Percentiles rank a stretch among this genome's conserved stretches.
phyloP scores from a whole-genome alignment of 2,329 filamentous ascomycete genomes.

The Ophiostoma novo-ulmi region DNA sequence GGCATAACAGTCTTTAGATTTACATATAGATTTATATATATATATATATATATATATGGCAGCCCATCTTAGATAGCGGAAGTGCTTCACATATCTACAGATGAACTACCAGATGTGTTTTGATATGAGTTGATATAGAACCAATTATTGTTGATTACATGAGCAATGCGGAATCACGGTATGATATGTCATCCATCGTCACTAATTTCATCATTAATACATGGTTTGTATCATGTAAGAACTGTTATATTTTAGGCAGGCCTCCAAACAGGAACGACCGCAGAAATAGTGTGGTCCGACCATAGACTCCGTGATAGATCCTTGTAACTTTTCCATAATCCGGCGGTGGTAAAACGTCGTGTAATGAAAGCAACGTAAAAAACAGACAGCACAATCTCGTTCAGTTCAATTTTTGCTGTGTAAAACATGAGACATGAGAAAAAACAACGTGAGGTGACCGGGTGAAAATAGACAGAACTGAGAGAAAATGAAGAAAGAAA shows the following conservation, averaged over 20 bases:
- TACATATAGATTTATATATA: not conserved
- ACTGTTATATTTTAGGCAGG: constrained; percentile 19
- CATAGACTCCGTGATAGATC: constrained; percentile 28
- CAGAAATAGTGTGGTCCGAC: constrained; percentile 21
- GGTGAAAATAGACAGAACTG: constrained; percentile 22
- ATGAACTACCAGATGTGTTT: not conserved
- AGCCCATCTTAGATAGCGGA: not conserved
- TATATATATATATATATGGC: not conserved
- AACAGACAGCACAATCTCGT: constrained; percentile 19
- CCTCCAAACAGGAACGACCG: constrained; percentile 17
- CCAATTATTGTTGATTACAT: not conserved
- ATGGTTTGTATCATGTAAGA: not conserved
- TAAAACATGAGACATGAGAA: constrained; percentile 13
- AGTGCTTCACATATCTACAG: not conserved
- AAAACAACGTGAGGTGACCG: constrained; percentile 18
- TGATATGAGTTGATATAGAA: not conserved
- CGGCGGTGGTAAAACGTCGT: constrained; percentile 20
- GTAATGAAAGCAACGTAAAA: constrained; percentile 16
- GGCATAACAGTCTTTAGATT: not conserved
- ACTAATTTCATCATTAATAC: too few relatives aligned
- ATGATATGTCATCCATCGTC: not conserved
- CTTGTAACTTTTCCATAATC: constrained; percentile 26
- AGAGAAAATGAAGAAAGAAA: not conserved
- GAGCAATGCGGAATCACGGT: not conserved
- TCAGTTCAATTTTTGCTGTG: constrained; percentile 17